phyloP scores from a whole-genome alignment of 169 alveolate species.

The Fabrea salina region DNA sequence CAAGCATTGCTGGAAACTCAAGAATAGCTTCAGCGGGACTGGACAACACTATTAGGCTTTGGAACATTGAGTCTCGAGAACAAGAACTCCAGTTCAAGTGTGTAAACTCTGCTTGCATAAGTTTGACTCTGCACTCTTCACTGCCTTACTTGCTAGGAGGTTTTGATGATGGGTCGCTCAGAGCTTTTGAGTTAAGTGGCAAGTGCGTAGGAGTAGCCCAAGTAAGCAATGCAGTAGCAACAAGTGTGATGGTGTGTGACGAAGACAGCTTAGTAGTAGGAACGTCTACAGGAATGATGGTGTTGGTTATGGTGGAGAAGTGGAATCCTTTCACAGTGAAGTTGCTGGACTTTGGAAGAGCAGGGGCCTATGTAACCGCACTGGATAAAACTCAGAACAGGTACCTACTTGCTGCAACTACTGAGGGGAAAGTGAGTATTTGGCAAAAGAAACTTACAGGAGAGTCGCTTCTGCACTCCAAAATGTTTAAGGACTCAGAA shows the following conservation, averaged over 20 bases:
- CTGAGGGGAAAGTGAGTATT: background rate
- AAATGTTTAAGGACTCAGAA: background rate
- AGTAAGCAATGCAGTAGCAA: background rate
- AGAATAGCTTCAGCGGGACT: constrained; percentile 33
- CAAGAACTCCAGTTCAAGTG: constrained; percentile 3
- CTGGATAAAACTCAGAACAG: background rate
- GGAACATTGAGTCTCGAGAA: constrained; percentile 45
- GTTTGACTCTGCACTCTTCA: background rate
- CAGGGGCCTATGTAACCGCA: background rate
- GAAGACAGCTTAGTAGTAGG: background rate
- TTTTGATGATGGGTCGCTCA: background rate
- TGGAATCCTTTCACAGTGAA: constrained; percentile 8
- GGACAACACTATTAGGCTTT: constrained; percentile 43
- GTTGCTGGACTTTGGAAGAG: background rate
- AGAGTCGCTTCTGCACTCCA: background rate
- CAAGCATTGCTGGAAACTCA: constrained; percentile 32
- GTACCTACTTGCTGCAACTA: background rate
- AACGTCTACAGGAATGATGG: background rate
- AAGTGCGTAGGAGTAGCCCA: background rate
- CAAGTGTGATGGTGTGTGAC: background rate
- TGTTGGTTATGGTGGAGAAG: background rate
- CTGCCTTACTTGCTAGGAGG: constrained; percentile 2
- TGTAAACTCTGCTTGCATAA: background rate
- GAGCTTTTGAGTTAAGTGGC: background rate
- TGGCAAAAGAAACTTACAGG: constrained; percentile 27